Percentiles rank a stretch among this genome's conserved stretches.
Evolutionary conservation across 1,284 basidiomycete genomes (phyloP).

Genomic region (Boletus sp.): DNA sequence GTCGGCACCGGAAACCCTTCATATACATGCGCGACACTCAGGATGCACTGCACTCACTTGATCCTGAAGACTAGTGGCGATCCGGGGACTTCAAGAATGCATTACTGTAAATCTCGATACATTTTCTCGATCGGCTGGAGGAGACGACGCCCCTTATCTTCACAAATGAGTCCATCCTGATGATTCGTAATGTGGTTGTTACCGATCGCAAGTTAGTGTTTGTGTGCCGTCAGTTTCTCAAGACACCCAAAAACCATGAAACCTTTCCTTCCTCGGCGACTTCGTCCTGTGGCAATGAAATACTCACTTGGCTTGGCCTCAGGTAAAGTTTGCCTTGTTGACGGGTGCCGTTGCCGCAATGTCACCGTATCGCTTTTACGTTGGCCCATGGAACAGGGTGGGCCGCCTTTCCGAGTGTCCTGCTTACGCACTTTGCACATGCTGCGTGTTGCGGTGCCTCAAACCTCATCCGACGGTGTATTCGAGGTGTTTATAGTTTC

Average conservation of each 20-base stretch:
- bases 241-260: neutral
- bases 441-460: conserved; percentile 14
- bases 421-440: conserved; percentile 13
- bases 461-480: conserved; percentile 12
- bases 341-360: conserved; percentile 6
- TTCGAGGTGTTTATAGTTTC: neutral
- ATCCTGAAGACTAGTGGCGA: conserved; percentile 13
- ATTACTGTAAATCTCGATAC: conserved; percentile 20
- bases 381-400: conserved; percentile 7
- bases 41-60: conserved; percentile 3
- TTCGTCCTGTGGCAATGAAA: conserved; percentile 19
- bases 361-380: conserved; percentile 15
- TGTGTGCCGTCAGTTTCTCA: conserved; percentile 2
- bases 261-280: conserved; percentile 1
- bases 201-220: conserved; percentile 4
- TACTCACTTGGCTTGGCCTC: neutral
- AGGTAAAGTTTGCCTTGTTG: conserved; percentile 1
- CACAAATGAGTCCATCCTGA: conserved; percentile 17
- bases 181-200: conserved; percentile 5
- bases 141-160: conserved; percentile 10
- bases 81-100: conserved; percentile 16
- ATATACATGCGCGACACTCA: conserved; percentile 14
- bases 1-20: conserved; percentile 17
- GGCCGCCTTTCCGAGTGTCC: conserved; percentile 10
- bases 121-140: conserved; percentile 18